A percentile compares a stretch with the other conserved stretches of the same genome.
These are phyloP conservation scores for Colletotrichum godetiae DNA, from an alignment of 2,329 filamentous ascomycete genomes.

Conservation along the genomic window DNA sequence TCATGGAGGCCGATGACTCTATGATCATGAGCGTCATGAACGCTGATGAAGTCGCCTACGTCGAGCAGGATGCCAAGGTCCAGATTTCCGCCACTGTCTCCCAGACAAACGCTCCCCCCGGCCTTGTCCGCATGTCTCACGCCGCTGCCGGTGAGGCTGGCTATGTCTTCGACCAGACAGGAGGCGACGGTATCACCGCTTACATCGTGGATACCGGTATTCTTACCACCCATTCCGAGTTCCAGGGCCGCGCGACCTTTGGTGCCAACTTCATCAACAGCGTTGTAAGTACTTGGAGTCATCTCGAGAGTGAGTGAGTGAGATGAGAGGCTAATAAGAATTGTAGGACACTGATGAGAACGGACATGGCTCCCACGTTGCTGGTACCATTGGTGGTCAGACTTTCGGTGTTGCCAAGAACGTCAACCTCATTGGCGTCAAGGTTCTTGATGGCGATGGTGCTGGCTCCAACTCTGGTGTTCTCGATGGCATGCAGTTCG, in stretches of 20 bases:
- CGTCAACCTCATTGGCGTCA: constrained; percentile 66
- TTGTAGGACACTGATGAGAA: constrained; percentile 63
- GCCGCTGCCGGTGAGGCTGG: constrained; percentile 43
- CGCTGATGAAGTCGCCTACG: constrained; percentile 61
- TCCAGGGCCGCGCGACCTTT: constrained; percentile 64
- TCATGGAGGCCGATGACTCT: constrained; percentile 61
- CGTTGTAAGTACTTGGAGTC: constrained; percentile 48
- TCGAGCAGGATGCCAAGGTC: constrained; percentile 65
- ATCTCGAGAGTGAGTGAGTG: constrained; percentile 10
- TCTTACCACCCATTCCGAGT: constrained; percentile 64
- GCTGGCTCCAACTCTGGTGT: constrained; percentile 62
- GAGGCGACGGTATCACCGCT: constrained; percentile 66
- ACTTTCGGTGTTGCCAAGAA: constrained; percentile 73
- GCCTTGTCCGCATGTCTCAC: constrained; percentile 65
- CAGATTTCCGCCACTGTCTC: constrained; percentile 54
- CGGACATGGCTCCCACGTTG: constrained; percentile 73
- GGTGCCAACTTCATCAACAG: constrained; percentile 64
- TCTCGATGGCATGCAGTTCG: constrained; percentile 69
- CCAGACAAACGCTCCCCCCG: constrained; percentile 65
- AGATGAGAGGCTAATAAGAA: constrained; percentile 8
- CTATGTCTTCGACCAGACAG: constrained; percentile 65
- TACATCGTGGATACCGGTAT: constrained; percentile 77
- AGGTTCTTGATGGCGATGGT: constrained; percentile 66
- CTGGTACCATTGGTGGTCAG: constrained; percentile 69
- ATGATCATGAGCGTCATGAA: constrained; percentile 62